Evolutionary conservation across 805 yeast genomes (phyloP), one percentile per base, ranked within the genome.

Genomic region (Metschnikowia baotianmanensis): DNA sequence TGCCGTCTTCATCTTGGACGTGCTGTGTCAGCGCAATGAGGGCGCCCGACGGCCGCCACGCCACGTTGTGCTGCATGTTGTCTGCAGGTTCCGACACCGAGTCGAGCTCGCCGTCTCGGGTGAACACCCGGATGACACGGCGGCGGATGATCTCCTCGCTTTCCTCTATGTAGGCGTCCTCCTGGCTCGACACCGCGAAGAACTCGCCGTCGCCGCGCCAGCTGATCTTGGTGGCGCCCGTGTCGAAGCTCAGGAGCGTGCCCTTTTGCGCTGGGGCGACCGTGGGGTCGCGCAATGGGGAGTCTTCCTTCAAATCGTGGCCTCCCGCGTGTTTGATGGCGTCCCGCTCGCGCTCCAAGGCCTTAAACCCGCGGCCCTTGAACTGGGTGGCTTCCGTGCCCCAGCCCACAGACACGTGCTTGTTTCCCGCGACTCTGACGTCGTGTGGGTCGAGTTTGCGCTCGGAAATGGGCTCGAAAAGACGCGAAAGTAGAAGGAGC

Each of bases 391-490:
- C 98, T 51, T 83, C 82, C 47, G 84, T 86, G 57, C 99, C 99
- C 99, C 99, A 93, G 19, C 99, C 99, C 31, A 93, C 96, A 20
- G 91, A 83, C 26, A 93, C 96, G 57, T 93, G 96, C 50, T 81
- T 82, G 2, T 89, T 82, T 23, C 72, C 67, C 36, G 78, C 64
- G 29, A 68, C 63, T 29, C 61, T 57, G 34, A 90, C 70, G 58
- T 93, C 99, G 7, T 72, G 74, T 0, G 76, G 66, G 33, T 72
- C 62, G 45, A 89, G 62, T 22, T 63, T 60, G 41, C 71, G 72
- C 55, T 91, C 97, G 9, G 78, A 66, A 18, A 91, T 72, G 1
- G 90, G 86, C 50, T 91, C 97, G 48, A 89, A 85, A 31, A 75
- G 66, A 48, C 95, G 74, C 27, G 90, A 83, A 39, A 93, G 70